A percentile compares a stretch with the other conserved stretches of the same genome.
These are phyloP conservation scores for Hippophae gyantsensis DNA, from an alignment of 306 rosid genomes.

Conservation along the genomic window DNA sequence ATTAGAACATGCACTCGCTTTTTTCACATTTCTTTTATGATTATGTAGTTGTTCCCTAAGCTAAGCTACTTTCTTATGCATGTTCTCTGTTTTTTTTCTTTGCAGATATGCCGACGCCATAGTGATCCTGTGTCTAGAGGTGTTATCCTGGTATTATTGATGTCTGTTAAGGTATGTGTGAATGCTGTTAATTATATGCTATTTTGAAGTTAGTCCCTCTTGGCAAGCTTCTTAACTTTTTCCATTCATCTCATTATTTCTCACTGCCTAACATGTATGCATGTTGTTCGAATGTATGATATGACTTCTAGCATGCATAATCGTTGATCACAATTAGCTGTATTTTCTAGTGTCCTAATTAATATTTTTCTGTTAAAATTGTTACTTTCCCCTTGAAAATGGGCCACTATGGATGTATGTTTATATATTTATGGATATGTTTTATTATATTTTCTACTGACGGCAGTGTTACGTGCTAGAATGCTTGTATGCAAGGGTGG, in stretches of 20 bases:
- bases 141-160: conserved; percentile 63
- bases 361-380: too few species aligned
- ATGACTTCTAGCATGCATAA: too few species aligned
- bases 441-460: conserved; percentile 4
- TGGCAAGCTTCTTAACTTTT: not conserved
- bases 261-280: not conserved
- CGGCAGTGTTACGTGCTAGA: conserved; percentile 32
- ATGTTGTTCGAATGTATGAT: too few species aligned
- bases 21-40: too few species aligned
- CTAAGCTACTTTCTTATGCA: not conserved
- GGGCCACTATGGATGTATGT: too few species aligned
- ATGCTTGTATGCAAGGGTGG: conserved; percentile 72
- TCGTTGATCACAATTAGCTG: too few species aligned
- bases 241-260: not conserved
- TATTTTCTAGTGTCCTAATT: too few species aligned
- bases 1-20: too few species aligned
- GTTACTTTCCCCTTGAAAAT: too few species aligned
- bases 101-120: conserved; percentile 45
- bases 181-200: conserved; percentile 1
- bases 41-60: too few species aligned
- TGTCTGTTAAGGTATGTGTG: conserved; percentile 59
- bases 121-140: conserved; percentile 27
- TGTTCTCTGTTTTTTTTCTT: not conserved
- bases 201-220: not conserved
- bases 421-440: not conserved